Evolutionary conservation across 2,329 filamentous ascomycete species (phyloP).

Genomic region (Amauroascus niger): DNA sequence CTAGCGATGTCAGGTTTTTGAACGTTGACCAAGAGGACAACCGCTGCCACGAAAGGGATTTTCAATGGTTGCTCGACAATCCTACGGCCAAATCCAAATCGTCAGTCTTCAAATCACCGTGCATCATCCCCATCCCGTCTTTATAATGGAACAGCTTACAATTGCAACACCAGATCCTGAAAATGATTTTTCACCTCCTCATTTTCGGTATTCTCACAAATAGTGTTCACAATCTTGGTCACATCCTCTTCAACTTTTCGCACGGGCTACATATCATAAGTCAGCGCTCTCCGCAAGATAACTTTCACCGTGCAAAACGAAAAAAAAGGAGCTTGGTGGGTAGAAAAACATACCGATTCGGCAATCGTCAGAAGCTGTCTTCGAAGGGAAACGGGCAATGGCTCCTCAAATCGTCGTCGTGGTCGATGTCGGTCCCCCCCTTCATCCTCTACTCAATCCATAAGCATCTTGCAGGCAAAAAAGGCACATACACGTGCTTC

Average conservation of each 20-base stretch:
- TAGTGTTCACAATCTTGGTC: conserved; percentile 60
- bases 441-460: conserved; percentile 56
- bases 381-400: conserved; percentile 60
- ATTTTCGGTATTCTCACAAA: conserved; percentile 79
- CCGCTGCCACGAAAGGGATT: conserved; percentile 85
- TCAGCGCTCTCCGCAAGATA: neutral
- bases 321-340: neutral
- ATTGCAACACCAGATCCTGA: conserved; percentile 61
- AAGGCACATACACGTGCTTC: neutral
- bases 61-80: conserved; percentile 89
- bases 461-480: neutral
- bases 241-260: conserved; percentile 72
- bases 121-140: neutral
- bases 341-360: conserved; percentile 48
- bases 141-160: conserved; percentile 41
- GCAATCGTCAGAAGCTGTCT: conserved; percentile 71
- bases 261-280: conserved; percentile 43
- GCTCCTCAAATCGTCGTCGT: conserved; percentile 64
- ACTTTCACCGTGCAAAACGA: neutral
- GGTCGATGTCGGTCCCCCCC: conserved; percentile 60
- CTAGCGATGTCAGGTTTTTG: conserved; percentile 64
- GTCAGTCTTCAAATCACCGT: conserved; percentile 4
- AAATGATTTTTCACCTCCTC: conserved; percentile 65
- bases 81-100: conserved; percentile 29
- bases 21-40: conserved; percentile 69